Percentiles rank a stretch among this genome's conserved stretches.
These are phyloP conservation scores for Pestalotiopsis sp. DNA, from an alignment of 2,329 filamentous ascomycete genomes.

Conservation along the genomic window DNA sequence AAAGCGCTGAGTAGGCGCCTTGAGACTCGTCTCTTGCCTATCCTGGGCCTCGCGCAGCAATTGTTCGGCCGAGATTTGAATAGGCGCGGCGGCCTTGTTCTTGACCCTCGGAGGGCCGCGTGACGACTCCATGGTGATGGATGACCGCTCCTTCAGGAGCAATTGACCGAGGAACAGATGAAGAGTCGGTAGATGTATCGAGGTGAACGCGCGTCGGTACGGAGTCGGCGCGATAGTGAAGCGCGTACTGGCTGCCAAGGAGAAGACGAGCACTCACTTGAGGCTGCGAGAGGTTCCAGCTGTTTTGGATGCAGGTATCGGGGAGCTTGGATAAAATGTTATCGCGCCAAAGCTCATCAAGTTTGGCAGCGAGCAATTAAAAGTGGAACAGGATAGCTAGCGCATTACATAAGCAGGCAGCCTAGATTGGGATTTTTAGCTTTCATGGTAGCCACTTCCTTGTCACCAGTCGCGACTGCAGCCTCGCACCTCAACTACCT, in stretches of 20 bases:
- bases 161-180: neutral
- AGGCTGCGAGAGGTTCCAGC: neutral
- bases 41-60: slow-evolving; percentile 96
- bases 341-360: neutral
- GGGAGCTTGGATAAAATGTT: slow-evolving; percentile 1
- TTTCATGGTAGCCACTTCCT: neutral
- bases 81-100: slow-evolving; percentile 92
- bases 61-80: slow-evolving; percentile 95
- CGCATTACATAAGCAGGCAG: neutral
- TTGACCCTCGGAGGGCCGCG: slow-evolving; percentile 95
- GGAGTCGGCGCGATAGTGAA: neutral
- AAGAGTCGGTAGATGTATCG: neutral
- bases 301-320: neutral
- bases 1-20: slow-evolving; percentile 92
- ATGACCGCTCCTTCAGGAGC: too few species aligned
- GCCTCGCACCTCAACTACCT: neutral
- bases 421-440: neutral
- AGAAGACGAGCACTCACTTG: neutral
- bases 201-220: neutral
- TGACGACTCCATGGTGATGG: slow-evolving; percentile 74
- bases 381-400: neutral
- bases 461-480: neutral
- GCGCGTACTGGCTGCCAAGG: neutral
- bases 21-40: slow-evolving; percentile 84
- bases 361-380: neutral